A percentile compares a stretch with the other conserved stretches of the same genome.
These are phyloP conservation scores for Primulina huaijiensis DNA, from an alignment of 257 asterid species.

Conservation along the genomic window DNA sequence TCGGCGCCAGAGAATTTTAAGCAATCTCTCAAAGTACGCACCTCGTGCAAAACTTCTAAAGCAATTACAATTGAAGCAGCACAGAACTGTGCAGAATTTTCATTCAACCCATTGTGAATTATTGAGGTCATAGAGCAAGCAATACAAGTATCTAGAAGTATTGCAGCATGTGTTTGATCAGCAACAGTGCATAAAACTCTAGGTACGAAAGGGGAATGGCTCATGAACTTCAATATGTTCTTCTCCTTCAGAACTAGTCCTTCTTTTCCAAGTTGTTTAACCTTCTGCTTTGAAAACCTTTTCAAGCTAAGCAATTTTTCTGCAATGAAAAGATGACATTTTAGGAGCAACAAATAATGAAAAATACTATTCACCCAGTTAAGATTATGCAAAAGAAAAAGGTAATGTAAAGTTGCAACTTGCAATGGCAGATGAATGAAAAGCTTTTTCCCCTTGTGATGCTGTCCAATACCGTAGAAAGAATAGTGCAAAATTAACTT, in stretches of 20 bases:
- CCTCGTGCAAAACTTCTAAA: constrained; percentile 83
- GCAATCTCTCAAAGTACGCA: constrained; percentile 30
- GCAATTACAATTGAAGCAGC: constrained; percentile 79
- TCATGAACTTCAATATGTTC: constrained; percentile 49
- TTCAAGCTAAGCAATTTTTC: constrained; percentile 76
- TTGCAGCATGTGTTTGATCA: constrained; percentile 66
- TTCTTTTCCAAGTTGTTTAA: constrained; percentile 74
- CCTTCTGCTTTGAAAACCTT: constrained; percentile 80
- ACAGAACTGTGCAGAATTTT: constrained; percentile 75
- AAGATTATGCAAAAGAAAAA: constrained; percentile 7
- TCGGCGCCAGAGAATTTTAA: constrained; percentile 15
- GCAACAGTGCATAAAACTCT: constrained; percentile 77
- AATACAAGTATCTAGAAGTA: constrained; percentile 66
- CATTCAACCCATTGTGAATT: constrained; percentile 62
- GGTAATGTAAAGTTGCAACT: constrained; percentile 8
- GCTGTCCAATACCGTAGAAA: neutral
- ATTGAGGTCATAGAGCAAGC: constrained; percentile 71
- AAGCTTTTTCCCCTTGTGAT: neutral
- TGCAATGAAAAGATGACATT: constrained; percentile 31
- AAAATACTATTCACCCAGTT: constrained; percentile 10
- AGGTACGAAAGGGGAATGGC: constrained; percentile 61
- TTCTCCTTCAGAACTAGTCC: constrained; percentile 69
- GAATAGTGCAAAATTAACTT: neutral
- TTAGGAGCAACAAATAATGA: neutral
- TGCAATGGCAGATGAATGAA: neutral